Evolutionary conservation across 1,284 basidiomycete species (phyloP).

Genomic region (Puccinia triticina): DNA sequence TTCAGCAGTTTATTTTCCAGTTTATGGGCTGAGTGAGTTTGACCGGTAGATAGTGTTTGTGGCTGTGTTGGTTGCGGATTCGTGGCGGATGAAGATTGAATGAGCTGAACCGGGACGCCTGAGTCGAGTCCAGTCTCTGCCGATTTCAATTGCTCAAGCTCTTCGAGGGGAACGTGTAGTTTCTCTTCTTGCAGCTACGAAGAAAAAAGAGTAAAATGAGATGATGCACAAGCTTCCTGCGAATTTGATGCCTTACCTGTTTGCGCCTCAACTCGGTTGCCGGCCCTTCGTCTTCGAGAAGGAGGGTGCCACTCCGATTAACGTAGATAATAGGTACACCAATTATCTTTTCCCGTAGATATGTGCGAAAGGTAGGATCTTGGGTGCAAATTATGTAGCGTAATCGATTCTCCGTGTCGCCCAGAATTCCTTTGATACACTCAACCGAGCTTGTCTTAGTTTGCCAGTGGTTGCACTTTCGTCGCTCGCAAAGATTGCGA

Average conservation of each 20-base stretch:
- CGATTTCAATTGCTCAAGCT: conserved; percentile 30
- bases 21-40: conserved; percentile 28
- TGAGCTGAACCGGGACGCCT: conserved; percentile 4
- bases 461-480: conserved; percentile 46
- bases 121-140: conserved; percentile 11
- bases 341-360: conserved; percentile 21
- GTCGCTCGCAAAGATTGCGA: conserved; percentile 26
- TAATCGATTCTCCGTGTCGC: conserved; percentile 37
- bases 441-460: conserved; percentile 40
- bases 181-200: conserved; percentile 38
- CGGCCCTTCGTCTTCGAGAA: conserved; percentile 35
- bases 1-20: conserved; percentile 27
- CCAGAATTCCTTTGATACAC: conserved; percentile 42
- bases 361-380: conserved; percentile 9
- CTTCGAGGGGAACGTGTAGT: conserved; percentile 33
- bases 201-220: not conserved
- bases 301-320: conserved; percentile 15
- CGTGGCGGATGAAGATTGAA: not conserved
- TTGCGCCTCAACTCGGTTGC: conserved; percentile 38
- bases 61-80: not conserved
- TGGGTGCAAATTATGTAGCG: conserved; percentile 38
- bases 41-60: not conserved
- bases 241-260: conserved; percentile 13
- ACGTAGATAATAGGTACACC: conserved; percentile 38
- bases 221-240: not conserved